Conservation (phyloP, 345 rosid species). For the Eucalyptus polyanthemos region DNA sequence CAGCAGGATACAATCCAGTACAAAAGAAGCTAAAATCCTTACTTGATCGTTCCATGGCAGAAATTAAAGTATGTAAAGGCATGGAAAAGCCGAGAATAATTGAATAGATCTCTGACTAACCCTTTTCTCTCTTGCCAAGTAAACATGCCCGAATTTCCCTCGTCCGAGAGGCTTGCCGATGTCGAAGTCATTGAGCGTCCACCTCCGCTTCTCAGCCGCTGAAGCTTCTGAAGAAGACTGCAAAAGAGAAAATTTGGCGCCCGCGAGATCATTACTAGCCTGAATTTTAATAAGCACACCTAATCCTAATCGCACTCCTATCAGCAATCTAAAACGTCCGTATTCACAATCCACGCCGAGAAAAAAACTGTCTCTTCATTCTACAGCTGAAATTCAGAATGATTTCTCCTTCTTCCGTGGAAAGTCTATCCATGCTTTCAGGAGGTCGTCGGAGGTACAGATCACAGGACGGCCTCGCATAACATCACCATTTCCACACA, state of each 20-base stretch:
- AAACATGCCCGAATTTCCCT: constrained; percentile 95
- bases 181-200: constrained; percentile 82
- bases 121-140: constrained; percentile 87
- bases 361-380: background rate
- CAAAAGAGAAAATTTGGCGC: background rate
- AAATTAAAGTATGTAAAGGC: background rate
- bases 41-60: background rate
- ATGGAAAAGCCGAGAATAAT: background rate
- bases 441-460: background rate
- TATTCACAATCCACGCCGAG: background rate
- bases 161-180: constrained; percentile 95
- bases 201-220: constrained; percentile 44
- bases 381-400: background rate
- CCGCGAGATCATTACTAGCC: background rate
- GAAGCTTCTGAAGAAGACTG: constrained; percentile 55
- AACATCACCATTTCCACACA: background rate
- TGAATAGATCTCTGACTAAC: background rate
- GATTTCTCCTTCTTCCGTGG: background rate
- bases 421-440: background rate
- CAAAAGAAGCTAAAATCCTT: background rate
- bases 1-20: background rate
- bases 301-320: no score
- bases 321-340: background rate
- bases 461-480: background rate
- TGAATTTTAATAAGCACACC: background rate